Evolutionary conservation across 805 yeast species (phyloP).

Genomic region (Suhomyces tanzawaensis): DNA sequence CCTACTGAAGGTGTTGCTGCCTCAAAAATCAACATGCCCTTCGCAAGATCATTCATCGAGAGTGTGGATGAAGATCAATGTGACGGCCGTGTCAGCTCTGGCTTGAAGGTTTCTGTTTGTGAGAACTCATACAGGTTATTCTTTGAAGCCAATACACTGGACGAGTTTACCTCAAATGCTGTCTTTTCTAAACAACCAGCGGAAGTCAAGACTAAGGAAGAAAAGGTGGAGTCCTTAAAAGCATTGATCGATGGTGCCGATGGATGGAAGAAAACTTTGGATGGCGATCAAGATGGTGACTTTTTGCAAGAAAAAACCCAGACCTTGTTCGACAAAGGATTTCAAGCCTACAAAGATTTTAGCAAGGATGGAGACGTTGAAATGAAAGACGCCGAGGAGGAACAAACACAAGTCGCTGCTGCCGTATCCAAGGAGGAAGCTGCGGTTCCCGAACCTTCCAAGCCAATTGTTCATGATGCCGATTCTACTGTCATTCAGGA

Average conservation of each 20-base stretch:
- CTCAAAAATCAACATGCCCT: slow-evolving; percentile 74
- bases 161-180: slow-evolving; percentile 67
- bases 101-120: slow-evolving; percentile 74
- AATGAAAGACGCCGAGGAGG: slow-evolving; percentile 4
- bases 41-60: slow-evolving; percentile 58
- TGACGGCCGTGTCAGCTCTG: slow-evolving; percentile 66
- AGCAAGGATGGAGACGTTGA: slow-evolving; percentile 8
- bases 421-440: not conserved
- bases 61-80: slow-evolving; percentile 53
- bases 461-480: slow-evolving; percentile 29
- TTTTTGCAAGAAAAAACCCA: slow-evolving; percentile 29
- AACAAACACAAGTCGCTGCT: not conserved
- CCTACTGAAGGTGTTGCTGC: slow-evolving; percentile 96
- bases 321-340: slow-evolving; percentile 40
- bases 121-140: slow-evolving; percentile 75
- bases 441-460: not conserved
- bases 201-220: slow-evolving; percentile 21
- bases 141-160: slow-evolving; percentile 77
- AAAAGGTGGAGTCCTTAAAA: slow-evolving; percentile 32
- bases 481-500: slow-evolving; percentile 49
- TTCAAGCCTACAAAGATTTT: slow-evolving; percentile 21
- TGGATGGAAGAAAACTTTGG: slow-evolving; percentile 54
- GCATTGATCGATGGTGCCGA: slow-evolving; percentile 46
- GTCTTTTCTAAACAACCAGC: slow-evolving; percentile 42
- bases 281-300: slow-evolving; percentile 36